Evolutionary conservation across 768 basidiomycete genomes (phyloP).

Genomic region (Pisolithus orientalis): DNA sequence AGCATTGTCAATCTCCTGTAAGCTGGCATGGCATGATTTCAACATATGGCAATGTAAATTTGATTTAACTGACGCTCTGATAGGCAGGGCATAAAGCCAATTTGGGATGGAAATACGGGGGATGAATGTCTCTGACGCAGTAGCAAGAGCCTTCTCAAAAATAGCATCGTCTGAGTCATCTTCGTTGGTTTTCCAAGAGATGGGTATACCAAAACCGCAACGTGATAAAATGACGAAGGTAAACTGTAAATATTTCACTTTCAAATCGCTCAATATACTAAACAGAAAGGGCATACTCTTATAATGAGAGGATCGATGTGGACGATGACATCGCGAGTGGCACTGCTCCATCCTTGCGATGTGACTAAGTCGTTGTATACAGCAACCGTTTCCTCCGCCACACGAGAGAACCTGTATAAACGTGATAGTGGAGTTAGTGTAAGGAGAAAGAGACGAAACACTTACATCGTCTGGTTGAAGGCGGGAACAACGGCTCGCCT

Average conservation of each 20-base stretch:
- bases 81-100: constrained; percentile 4
- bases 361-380: neutral
- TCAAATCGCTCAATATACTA: too few species aligned
- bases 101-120: constrained; percentile 5
- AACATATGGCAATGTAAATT: neutral
- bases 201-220: constrained; percentile 3
- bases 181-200: constrained; percentile 11
- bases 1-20: constrained; percentile 3
- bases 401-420: neutral
- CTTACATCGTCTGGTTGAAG: constrained; percentile 37
- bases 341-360: neutral
- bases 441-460: neutral
- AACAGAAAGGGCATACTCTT: neutral
- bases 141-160: neutral
- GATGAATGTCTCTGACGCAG: constrained; percentile 5
- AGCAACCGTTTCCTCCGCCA: neutral
- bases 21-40: neutral
- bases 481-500: constrained; percentile 39
- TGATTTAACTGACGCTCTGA: constrained; percentile 1
- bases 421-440: neutral
- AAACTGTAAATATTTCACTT: neutral
- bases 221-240: neutral
- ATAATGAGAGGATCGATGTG: constrained; percentile 19
- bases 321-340: constrained; percentile 11
- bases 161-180: too few species aligned